Base-by-base conservation (phyloP, 1,284 basidiomycete species). In the Pyrrhoderma lamaoense region DNA sequence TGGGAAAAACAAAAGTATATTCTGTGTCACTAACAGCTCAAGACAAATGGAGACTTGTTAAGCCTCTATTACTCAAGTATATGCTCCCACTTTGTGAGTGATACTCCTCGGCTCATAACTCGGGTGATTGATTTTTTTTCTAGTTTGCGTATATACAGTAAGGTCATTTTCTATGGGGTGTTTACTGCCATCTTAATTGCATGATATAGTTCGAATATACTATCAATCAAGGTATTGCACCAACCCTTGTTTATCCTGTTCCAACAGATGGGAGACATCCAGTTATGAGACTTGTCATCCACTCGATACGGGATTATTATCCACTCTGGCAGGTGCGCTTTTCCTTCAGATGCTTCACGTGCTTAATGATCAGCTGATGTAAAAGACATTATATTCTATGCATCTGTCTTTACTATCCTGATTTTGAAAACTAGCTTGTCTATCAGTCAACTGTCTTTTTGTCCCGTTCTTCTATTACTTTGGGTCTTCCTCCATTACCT, bases 381-480 rank as follows among this genome's bases (percentile, higher is more conserved):
- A 23, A 2, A 3, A n/a, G 34, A 23, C 3, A 25, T n/a, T 18
- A n/a, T n/a, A n/a, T 18, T 8, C 39, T 35, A 19, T 11, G 35
- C 14, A 39, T 19, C 46, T 44, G 14, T 39, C 38, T 16, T 25
- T 16, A n/a, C 16, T 23, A 11, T 57, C 43, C 34, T 16, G n/a
- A 40, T 22, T 5, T 36, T 55, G n/a, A n/a, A n/a, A n/a, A 25
- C 31, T 57, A 89, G 81, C 76, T 89, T 42, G 79, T 88, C 25
- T 90, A 93, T 65, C 91, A 99, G 74, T 82, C 88, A 13, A 93
- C 93, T 43, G 95, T 99, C 44, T 99, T 99, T 70, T 65, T 98
- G 55, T 97, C 94, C 1, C 87, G 96, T 2, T 96, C 93, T 0
- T 89, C 92, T 3, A 88, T 96, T 47, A 90, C 92, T 0, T 67